These are phyloP conservation scores for Lactarius psammicola DNA, from an alignment of 768 basidiomycete species.

Conservation along the genomic window DNA sequence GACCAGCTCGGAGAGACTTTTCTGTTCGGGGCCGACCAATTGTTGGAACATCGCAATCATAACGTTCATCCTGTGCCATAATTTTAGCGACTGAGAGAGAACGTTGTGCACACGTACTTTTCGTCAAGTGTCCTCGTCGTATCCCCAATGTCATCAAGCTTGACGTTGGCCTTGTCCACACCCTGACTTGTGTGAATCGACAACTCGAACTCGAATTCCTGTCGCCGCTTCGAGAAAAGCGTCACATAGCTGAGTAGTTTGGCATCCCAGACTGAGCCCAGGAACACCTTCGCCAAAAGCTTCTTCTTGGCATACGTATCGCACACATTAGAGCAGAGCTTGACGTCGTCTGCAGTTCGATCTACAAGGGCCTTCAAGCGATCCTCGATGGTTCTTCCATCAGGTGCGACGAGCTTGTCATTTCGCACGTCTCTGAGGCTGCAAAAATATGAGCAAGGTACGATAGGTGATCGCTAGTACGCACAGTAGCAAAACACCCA, in stretches of 20 bases:
- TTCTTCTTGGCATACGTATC: conserved; percentile 37
- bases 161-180: conserved; percentile 14
- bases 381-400: conserved; percentile 37
- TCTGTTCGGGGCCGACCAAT: conserved; percentile 26
- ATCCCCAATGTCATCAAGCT: conserved; percentile 22
- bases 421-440: conserved; percentile 38
- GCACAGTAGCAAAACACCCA: conserved; percentile 33
- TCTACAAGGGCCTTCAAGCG: conserved; percentile 37
- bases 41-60: conserved; percentile 24
- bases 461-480: background rate
- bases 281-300: conserved; percentile 34
- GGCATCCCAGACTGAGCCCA: conserved; percentile 34
- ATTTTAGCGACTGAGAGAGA: background rate
- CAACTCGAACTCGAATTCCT: conserved; percentile 35
- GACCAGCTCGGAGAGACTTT: conserved; percentile 17
- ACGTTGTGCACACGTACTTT: conserved; percentile 20
- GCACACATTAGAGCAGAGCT: conserved; percentile 36
- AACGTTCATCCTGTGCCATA: conserved; percentile 22
- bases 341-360: conserved; percentile 35
- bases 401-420: conserved; percentile 33
- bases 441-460: background rate
- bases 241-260: conserved; percentile 31
- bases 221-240: conserved; percentile 31
- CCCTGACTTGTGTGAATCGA: conserved; percentile 32
- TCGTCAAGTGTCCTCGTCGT: conserved; percentile 22